Percentiles rank a stretch among this genome's conserved stretches.
Conservation (phyloP, 768 basidiomycete species). For the Calocybe indica region DNA sequence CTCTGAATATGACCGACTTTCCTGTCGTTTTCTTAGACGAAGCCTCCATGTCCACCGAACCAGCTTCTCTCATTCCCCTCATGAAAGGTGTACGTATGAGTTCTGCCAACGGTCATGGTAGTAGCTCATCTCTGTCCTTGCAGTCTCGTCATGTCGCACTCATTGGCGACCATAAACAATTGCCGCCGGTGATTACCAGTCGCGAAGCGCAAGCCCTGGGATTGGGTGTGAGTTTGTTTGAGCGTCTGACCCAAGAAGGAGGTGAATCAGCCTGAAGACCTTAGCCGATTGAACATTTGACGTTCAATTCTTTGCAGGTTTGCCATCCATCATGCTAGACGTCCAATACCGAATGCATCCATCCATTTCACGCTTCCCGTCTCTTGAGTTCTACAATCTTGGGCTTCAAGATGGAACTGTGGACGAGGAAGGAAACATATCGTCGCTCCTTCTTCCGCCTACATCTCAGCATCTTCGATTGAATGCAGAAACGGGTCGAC, state of each 20-base stretch:
- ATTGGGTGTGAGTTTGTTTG: slow-evolving; percentile 79
- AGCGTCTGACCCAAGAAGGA: slow-evolving; percentile 79
- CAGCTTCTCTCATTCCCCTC: slow-evolving; percentile 82
- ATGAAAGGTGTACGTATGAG: slow-evolving; percentile 81
- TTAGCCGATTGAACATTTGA: slow-evolving; percentile 2
- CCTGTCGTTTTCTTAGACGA: slow-evolving; percentile 93
- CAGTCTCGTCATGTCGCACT: slow-evolving; percentile 80
- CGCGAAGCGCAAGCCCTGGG: slow-evolving; percentile 68
- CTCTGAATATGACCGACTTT: slow-evolving; percentile 74
- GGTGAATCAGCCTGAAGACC: slow-evolving; percentile 39
- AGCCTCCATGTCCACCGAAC: slow-evolving; percentile 95
- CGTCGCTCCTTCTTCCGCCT: slow-evolving; percentile 55
- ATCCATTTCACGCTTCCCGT: slow-evolving; percentile 81
- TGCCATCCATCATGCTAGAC: slow-evolving; percentile 90
- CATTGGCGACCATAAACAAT: slow-evolving; percentile 96
- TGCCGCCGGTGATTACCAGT: slow-evolving; percentile 84
- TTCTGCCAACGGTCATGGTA: not conserved
- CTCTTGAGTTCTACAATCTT: slow-evolving; percentile 73
- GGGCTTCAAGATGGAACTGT: slow-evolving; percentile 73
- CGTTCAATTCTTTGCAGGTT: slow-evolving; percentile 33
- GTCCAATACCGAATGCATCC: slow-evolving; percentile 98
- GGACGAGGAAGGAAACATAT: slow-evolving; percentile 40
- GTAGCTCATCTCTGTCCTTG: slow-evolving; percentile 8
- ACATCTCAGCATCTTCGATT: slow-evolving; percentile 43
- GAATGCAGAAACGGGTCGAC: slow-evolving; percentile 30